These are phyloP conservation scores for Serendipita sp. DNA, from an alignment of 768 basidiomycete genomes.

Conservation along the genomic window DNA sequence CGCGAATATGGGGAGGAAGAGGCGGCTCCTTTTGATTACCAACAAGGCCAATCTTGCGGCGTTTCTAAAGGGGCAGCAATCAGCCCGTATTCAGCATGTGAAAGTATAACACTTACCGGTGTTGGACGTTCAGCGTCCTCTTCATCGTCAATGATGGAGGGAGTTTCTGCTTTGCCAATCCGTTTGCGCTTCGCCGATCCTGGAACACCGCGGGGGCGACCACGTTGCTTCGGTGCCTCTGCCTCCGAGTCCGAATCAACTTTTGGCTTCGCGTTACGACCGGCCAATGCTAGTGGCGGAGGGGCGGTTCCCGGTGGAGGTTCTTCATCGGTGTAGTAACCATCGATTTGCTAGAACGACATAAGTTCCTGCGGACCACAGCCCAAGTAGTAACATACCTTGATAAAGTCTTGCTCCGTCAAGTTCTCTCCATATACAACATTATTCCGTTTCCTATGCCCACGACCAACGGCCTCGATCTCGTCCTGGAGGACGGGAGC, in stretches of 20 bases:
- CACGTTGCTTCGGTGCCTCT: slow-evolving; percentile 24
- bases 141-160: slow-evolving; percentile 56
- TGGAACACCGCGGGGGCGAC: slow-evolving; percentile 14
- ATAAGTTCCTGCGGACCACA: slow-evolving; percentile 7
- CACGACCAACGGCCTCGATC: slow-evolving; percentile 56
- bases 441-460: slow-evolving; percentile 64
- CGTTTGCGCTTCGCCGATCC: slow-evolving; percentile 54
- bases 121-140: slow-evolving; percentile 49
- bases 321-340: slow-evolving; percentile 14
- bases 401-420: slow-evolving; percentile 85
- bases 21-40: slow-evolving; percentile 21
- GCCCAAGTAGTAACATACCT: slow-evolving; percentile 33
- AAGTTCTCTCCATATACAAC: slow-evolving; percentile 91
- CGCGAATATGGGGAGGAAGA: slow-evolving; percentile 34
- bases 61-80: slow-evolving; percentile 40
- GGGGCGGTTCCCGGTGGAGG: slow-evolving; percentile 31
- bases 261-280: slow-evolving; percentile 42
- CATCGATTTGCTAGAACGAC: slow-evolving; percentile 11
- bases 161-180: slow-evolving; percentile 53
- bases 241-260: slow-evolving; percentile 24
- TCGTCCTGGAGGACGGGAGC: slow-evolving; percentile 44
- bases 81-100: not conserved
- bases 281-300: slow-evolving; percentile 45
- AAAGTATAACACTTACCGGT: slow-evolving; percentile 28
- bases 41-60: slow-evolving; percentile 56